Base-by-base conservation (phyloP, 306 rosid species). In the Rosa lucieae region DNA sequence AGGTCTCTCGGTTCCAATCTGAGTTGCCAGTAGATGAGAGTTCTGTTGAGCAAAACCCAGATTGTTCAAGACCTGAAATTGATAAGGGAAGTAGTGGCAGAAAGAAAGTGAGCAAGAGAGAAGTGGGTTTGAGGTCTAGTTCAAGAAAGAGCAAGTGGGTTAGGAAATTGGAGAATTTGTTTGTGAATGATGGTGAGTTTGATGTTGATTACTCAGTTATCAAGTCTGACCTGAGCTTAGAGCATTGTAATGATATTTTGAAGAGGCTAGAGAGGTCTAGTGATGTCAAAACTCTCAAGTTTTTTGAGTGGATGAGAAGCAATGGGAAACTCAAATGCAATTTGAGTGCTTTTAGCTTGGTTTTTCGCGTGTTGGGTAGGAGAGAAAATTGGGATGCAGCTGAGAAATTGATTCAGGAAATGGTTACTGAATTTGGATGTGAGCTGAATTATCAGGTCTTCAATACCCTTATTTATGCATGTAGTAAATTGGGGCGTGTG, bases 251-350 rank as follows among this genome's bases (percentile, higher is more conserved):
- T 82, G 87, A 84, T 0, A 85, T 91, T 74, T 82, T 93, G 78
- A 91, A 86, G 58, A 84, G 90, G 77, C 89, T 91, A 11, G 87
- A 84, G 86, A 87, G 61, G 80, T 69, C 59, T 80, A 82, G 82
- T 70, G 93, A 76, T 56, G 18, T 49, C 67, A 93, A 89, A 85
- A 72, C 89, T 56, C 46, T 89, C 83, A 81, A 61, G 61, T 93
- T 89, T 81, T 89, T 88, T 76, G 85, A 88, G 81, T 88, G 91
- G 92, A 91, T 93, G 94, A 88, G 91, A 78, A 84, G 71, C 32
- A 79, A 80, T 32, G 92, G 97, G 55, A 93, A 91, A 62, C 73
- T 89, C 47, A 88, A 86, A 53, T 70, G 79, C 55, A 91, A 91
- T 77, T 69, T 81, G 70, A 77, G 61, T 61, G 94, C 98, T 70